phyloP scores from a whole-genome alignment of 192 early-diverging fungal genomes.

The Jimgerdemannia lactiflua region DNA sequence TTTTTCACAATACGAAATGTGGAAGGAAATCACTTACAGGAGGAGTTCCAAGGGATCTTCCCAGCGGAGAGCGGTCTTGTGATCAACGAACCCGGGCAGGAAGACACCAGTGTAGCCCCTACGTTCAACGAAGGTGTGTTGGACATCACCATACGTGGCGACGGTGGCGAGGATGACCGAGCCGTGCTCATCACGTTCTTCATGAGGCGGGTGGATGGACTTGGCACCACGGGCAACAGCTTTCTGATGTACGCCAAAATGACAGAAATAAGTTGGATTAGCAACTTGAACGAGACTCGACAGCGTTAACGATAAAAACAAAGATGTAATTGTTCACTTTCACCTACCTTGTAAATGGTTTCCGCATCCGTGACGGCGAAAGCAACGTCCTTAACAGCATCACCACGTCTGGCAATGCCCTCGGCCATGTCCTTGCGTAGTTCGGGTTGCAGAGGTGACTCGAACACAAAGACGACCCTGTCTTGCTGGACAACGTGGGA shows the following conservation, averaged over 20 bases:
- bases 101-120: slow-evolving; percentile 80
- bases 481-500: slow-evolving; percentile 87
- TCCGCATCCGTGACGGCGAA: slow-evolving; percentile 86
- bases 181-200: slow-evolving; percentile 83
- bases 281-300: too few species aligned
- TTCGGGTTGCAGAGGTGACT: slow-evolving; percentile 85
- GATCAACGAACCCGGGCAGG: slow-evolving; percentile 72
- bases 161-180: slow-evolving; percentile 90
- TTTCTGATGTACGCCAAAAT: slow-evolving; percentile 27
- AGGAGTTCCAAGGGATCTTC: slow-evolving; percentile 56
- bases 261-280: not conserved
- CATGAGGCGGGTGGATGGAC: slow-evolving; percentile 75
- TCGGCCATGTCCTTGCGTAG: slow-evolving; percentile 61
- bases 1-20: slow-evolving; percentile 4
- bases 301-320: not conserved
- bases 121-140: slow-evolving; percentile 93
- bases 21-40: too few species aligned
- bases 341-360: slow-evolving; percentile 58
- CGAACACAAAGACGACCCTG: slow-evolving; percentile 84
- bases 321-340: not conserved
- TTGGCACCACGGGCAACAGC: slow-evolving; percentile 86
- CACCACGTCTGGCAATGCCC: slow-evolving; percentile 80
- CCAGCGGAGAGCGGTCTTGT: slow-evolving; percentile 20
- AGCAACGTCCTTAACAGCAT: slow-evolving; percentile 94
- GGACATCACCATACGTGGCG: slow-evolving; percentile 92